phyloP scores from a whole-genome alignment of 2,329 filamentous ascomycete genomes.

The Fusarium oxysporum region DNA sequence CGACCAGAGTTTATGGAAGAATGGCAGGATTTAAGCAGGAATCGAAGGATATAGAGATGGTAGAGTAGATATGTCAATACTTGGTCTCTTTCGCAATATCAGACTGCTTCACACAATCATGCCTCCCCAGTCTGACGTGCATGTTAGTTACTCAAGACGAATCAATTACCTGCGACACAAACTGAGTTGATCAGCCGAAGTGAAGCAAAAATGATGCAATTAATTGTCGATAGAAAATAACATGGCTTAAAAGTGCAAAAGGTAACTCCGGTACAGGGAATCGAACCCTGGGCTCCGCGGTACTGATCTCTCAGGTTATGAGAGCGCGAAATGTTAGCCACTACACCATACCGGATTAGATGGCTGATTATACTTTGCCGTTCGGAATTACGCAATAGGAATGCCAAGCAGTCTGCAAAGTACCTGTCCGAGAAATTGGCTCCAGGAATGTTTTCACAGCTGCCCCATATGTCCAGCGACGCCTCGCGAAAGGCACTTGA shows the following conservation, averaged over 20 bases:
- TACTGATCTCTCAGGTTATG: constrained; percentile 42
- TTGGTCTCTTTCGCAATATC: neutral
- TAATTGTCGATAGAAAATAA: neutral
- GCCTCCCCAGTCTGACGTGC: accelerated
- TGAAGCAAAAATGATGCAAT: neutral
- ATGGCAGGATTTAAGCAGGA: neutral
- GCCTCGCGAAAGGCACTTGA: neutral
- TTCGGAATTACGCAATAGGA: accelerated
- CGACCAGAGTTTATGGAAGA: accelerated
- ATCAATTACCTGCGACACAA: neutral
- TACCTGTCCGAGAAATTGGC: neutral
- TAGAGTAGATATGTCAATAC: constrained; percentile 31
- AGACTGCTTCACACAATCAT: neutral
- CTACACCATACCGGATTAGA: constrained; percentile 50
- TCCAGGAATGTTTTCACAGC: too few species aligned
- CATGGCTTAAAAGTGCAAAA: accelerated
- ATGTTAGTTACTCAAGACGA: accelerated
- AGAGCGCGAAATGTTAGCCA: constrained; percentile 51
- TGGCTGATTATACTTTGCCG: accelerated
- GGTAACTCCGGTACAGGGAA: constrained; percentile 45
- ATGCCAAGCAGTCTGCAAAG: accelerated
- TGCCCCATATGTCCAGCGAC: too few species aligned
- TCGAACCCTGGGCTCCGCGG: constrained; percentile 46
- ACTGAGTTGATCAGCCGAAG: too few species aligned
- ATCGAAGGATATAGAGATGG: neutral